Evolutionary conservation across 495 filamentous ascomycete genomes (phyloP).

Genomic region (Aspergillus sclerotioniger): DNA sequence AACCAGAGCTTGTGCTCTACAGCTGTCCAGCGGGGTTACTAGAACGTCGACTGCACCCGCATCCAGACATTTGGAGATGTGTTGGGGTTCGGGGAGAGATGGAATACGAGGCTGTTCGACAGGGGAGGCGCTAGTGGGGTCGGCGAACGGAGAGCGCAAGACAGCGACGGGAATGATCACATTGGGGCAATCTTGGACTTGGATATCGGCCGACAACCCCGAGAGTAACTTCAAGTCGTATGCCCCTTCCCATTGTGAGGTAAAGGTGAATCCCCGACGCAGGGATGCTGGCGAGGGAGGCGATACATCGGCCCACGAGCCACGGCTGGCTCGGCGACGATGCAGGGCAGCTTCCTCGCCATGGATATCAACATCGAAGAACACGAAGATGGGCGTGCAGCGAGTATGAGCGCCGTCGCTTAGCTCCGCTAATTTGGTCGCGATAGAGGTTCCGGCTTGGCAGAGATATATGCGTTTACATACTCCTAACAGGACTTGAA

Average conservation of each 20-base stretch:
- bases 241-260: slow-evolving; percentile 52
- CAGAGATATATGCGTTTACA: slow-evolving; percentile 68
- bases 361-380: slow-evolving; percentile 62
- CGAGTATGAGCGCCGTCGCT: slow-evolving; percentile 61
- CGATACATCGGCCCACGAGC: slow-evolving; percentile 34
- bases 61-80: slow-evolving; percentile 69
- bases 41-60: slow-evolving; percentile 84
- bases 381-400: slow-evolving; percentile 69
- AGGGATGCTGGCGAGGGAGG: slow-evolving; percentile 38
- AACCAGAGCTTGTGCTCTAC: slow-evolving; percentile 68
- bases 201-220: slow-evolving; percentile 67
- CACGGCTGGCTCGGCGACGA: slow-evolving; percentile 39
- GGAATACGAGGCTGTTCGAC: slow-evolving; percentile 38
- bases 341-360: slow-evolving; percentile 30
- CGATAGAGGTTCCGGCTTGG: slow-evolving; percentile 65
- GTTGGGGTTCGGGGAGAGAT: slow-evolving; percentile 38
- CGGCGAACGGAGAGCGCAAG: slow-evolving; percentile 43
- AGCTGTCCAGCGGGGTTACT: slow-evolving; percentile 67
- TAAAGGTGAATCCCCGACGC: slow-evolving; percentile 44
- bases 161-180: slow-evolving; percentile 73
- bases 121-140: slow-evolving; percentile 24
- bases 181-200: slow-evolving; percentile 67
- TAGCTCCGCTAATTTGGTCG: slow-evolving; percentile 65
- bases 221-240: slow-evolving; percentile 69
- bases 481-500: slow-evolving; percentile 48